phyloP scores from a whole-genome alignment of 306 rosid species.

The Cucumis cinereus region DNA sequence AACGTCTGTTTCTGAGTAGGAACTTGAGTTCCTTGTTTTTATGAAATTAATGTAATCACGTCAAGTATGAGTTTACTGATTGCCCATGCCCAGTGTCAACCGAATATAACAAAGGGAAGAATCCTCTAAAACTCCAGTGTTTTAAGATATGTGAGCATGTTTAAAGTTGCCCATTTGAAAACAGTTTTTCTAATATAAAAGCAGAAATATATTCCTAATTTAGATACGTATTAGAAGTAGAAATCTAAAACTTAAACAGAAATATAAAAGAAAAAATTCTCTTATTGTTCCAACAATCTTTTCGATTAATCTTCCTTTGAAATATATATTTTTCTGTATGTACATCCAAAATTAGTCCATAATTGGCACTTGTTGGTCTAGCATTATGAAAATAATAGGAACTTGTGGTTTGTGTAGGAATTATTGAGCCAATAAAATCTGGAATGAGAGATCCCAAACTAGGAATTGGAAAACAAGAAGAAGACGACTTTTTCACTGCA shows the following conservation, averaged over 20 bases:
- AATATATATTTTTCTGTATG: background rate
- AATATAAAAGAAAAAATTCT: background rate
- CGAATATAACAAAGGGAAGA: background rate
- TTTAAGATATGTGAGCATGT: background rate
- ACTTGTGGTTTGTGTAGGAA: constrained; percentile 34
- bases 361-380: background rate
- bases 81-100: background rate
- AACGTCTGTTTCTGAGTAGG: background rate
- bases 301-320: background rate
- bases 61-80: background rate
- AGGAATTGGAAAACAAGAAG: constrained; percentile 91
- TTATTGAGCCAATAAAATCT: constrained; percentile 79
- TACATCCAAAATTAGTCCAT: background rate
- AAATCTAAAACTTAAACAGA: background rate
- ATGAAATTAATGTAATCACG: background rate
- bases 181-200: background rate
- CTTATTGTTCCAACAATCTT: background rate
- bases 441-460: constrained; percentile 89
- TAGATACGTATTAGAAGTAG: background rate
- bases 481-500: constrained; percentile 91
- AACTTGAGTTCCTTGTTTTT: background rate
- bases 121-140: background rate
- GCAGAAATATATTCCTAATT: background rate
- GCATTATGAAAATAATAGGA: background rate
- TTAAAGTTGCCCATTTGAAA: background rate